Conservation (phyloP, 2,329 filamentous ascomycete genomes). For the Aspergillus felis region DNA sequence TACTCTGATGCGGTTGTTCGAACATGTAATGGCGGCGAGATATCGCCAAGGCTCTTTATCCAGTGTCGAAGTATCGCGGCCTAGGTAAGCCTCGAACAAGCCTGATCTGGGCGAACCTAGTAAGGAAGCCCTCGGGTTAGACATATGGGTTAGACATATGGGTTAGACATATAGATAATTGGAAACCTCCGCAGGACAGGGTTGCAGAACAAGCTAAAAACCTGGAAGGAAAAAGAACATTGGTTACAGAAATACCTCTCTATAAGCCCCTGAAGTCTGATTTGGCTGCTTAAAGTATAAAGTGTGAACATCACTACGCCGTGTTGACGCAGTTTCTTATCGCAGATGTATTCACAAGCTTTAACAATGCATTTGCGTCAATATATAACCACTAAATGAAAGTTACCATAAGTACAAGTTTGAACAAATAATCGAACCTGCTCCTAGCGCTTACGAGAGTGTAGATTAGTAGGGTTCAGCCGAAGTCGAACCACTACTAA, state of each 20-base stretch:
- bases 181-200: not conserved
- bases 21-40: not conserved
- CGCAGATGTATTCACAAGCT: not conserved
- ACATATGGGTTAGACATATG: not conserved
- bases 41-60: not conserved
- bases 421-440: not conserved
- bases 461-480: not conserved
- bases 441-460: not conserved
- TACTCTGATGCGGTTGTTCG: not conserved
- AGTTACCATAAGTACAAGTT: too few relatives aligned
- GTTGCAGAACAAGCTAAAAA: not conserved
- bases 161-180: not conserved
- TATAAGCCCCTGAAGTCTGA: not conserved
- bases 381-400: not conserved
- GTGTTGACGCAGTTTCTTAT: not conserved
- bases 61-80: not conserved
- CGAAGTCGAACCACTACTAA: not conserved
- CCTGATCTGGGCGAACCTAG: not conserved
- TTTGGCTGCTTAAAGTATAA: not conserved
- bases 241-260: too few relatives aligned
- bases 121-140: too few relatives aligned
- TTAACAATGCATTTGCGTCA: not conserved
- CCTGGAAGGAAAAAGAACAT: not conserved
- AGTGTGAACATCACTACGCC: not conserved
- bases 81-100: not conserved